These are phyloP conservation scores for Botrytis elliptica DNA, from an alignment of 2,329 filamentous ascomycete genomes.

Conservation along the genomic window DNA sequence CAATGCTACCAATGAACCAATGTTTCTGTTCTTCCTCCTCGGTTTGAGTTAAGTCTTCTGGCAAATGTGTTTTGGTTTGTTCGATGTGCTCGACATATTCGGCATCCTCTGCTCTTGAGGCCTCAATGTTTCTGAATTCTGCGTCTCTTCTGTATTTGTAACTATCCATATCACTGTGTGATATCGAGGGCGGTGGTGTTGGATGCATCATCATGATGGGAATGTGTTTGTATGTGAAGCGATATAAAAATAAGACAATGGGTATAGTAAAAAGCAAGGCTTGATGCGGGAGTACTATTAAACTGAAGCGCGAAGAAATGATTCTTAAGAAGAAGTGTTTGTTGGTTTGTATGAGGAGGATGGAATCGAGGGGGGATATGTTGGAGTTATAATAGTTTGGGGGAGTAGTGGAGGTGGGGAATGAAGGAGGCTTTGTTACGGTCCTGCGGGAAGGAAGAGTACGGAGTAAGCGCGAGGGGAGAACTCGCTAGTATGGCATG, in stretches of 20 bases:
- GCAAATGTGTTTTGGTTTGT: slow-evolving; percentile 28
- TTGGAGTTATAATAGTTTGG: slow-evolving; percentile 3
- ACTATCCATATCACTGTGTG: slow-evolving; percentile 5
- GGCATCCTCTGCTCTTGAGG: slow-evolving; percentile 16
- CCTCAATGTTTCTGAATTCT: slow-evolving; percentile 20
- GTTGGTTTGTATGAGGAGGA: background rate
- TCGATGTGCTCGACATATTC: slow-evolving; percentile 32
- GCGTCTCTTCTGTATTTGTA: slow-evolving; percentile 14
- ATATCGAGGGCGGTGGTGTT: slow-evolving; percentile 6
- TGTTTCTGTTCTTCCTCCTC: slow-evolving; percentile 41
- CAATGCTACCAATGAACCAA: slow-evolving; percentile 81
- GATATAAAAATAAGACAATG: background rate
- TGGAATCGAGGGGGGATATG: background rate
- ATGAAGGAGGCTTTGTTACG: slow-evolving; percentile 10
- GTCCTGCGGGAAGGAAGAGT: background rate
- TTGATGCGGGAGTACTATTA: background rate
- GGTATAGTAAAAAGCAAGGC: background rate
- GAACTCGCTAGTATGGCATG: background rate
- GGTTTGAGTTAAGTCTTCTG: slow-evolving; percentile 27
- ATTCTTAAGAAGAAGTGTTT: slow-evolving; percentile 5
- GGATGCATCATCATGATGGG: slow-evolving; percentile 21
- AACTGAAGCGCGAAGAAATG: background rate
- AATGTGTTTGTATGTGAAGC: background rate
- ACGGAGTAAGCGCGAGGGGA: slow-evolving; percentile 1
- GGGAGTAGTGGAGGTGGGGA: background rate